Evolutionary conservation across 2,329 filamentous ascomycete species (phyloP), one percentile per base, ranked within the genome.

Genomic region (Fusarium sp.): DNA sequence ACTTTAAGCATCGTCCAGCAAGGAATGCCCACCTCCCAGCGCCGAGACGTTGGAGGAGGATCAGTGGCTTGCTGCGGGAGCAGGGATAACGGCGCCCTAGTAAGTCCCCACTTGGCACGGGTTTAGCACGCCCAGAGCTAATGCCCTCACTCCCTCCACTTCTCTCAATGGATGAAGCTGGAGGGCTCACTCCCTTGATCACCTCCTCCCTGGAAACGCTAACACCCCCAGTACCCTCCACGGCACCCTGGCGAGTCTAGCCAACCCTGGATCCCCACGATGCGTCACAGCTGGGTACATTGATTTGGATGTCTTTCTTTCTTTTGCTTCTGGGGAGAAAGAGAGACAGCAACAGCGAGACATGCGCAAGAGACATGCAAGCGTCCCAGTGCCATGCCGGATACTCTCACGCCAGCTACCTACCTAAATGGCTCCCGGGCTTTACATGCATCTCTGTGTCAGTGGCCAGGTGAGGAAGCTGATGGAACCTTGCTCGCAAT

Each of bases 11-110:
- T 68, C 64, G 54, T 42, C 45, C 40, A 65, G 38, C 47, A 42
- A 69, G 73, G 77, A 79, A 79, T 78, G 75, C 57, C 63, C 67
- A 72, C 68, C 66, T 68, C 66, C 63, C 66, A 65, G 65, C 66
- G 54, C 54, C 60, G 65, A 69, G 68, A 73, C 77, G 75, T 78
- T 78, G 74, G 71, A 77, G 40, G 69, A 63, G 36, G 68, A 63
- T 33, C 35, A 40, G 74, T 74, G 77, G 77, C 75, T 73, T 52
- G 35, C 60, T 71, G 72, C 70, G 69, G 76, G 75, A 73, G 62
- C 77, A 79, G 74, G 77, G 77, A 78, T 79, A 69, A 47, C 58
- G 50, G 45, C 40, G 60, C 65, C 68, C 65, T 75, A 63, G 67
- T 58, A 57, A n/a, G 64, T 62, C 68, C 68, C 68, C 68, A 65